A percentile compares a stretch with the other conserved stretches of the same genome.
Conservation (phyloP, 179 eudicot genomes). For the Silene coronaria region DNA sequence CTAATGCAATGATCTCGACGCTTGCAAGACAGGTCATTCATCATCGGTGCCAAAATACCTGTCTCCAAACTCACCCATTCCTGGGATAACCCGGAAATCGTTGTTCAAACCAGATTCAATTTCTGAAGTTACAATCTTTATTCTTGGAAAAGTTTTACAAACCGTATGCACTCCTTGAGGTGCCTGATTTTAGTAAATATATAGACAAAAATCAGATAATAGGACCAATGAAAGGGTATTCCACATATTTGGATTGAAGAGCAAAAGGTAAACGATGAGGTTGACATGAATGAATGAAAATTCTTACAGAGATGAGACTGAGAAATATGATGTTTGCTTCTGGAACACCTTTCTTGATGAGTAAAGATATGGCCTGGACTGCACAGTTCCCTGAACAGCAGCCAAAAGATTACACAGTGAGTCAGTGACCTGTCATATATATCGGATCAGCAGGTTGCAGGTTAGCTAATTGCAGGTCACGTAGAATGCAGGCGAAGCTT, state of each 20-base stretch:
- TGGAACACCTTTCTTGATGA: constrained; percentile 88
- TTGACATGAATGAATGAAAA: background rate
- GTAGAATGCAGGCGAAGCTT: too few species aligned
- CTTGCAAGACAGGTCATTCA: constrained; percentile 28
- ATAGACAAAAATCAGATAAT: background rate
- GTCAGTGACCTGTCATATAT: background rate
- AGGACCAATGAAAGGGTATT: background rate
- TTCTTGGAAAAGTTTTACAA: constrained; percentile 78
- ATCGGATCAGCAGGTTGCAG: background rate
- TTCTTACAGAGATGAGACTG: constrained; percentile 71
- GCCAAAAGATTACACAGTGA: constrained; percentile 5
- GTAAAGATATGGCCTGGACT: constrained; percentile 78
- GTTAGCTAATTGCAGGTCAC: background rate
- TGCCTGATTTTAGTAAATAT: constrained; percentile 43
- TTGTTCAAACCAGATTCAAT: constrained; percentile 77
- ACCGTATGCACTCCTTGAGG: constrained; percentile 97
- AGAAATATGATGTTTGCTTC: constrained; percentile 77
- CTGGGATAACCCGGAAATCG: constrained; percentile 88
- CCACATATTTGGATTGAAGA: background rate
- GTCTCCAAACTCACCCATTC: constrained; percentile 97
- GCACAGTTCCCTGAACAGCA: constrained; percentile 76
- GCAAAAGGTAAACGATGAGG: background rate
- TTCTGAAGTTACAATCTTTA: constrained; percentile 94
- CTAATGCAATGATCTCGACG: background rate
- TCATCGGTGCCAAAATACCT: constrained; percentile 96